Evolutionary conservation across 2,329 filamentous ascomycete genomes (phyloP).

Genomic region (Fusarium domesticum): DNA sequence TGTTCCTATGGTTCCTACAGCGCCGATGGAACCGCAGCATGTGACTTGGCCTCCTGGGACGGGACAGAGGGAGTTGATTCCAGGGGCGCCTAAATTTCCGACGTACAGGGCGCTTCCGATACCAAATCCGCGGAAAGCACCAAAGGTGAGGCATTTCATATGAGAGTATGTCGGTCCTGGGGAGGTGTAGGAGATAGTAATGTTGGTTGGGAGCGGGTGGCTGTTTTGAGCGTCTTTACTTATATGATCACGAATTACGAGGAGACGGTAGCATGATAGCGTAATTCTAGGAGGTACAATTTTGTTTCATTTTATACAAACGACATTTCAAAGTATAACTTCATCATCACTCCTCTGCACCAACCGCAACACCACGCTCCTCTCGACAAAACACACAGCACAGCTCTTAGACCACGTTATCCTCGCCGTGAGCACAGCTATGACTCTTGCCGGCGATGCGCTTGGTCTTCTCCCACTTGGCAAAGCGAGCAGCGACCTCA

Average conservation of each 20-base stretch:
- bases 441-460: slow-evolving; percentile 29
- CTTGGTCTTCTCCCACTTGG: slow-evolving; percentile 24
- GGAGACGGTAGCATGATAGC: background rate
- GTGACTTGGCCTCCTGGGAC: slow-evolving; percentile 19
- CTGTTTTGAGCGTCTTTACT: background rate
- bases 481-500: slow-evolving; percentile 26
- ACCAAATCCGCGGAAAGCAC: slow-evolving; percentile 28
- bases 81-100: slow-evolving; percentile 34
- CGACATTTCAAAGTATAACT: slow-evolving; percentile 2
- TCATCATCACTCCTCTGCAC: slow-evolving; percentile 5
- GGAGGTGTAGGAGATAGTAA: background rate
- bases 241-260: background rate
- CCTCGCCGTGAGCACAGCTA: slow-evolving; percentile 28
- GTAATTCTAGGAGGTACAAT: background rate
- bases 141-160: background rate
- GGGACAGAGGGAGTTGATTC: slow-evolving; percentile 27
- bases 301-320: slow-evolving; percentile 7
- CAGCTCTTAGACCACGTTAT: slow-evolving; percentile 18
- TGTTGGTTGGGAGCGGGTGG: background rate
- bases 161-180: background rate
- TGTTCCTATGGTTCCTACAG: background rate
- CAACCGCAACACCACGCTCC: slow-evolving; percentile 2
- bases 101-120: slow-evolving; percentile 36
- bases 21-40: slow-evolving; percentile 6
- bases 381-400: background rate